Evolutionary conservation across 306 rosid species (phyloP).

Genomic region (Quercus ilex): DNA sequence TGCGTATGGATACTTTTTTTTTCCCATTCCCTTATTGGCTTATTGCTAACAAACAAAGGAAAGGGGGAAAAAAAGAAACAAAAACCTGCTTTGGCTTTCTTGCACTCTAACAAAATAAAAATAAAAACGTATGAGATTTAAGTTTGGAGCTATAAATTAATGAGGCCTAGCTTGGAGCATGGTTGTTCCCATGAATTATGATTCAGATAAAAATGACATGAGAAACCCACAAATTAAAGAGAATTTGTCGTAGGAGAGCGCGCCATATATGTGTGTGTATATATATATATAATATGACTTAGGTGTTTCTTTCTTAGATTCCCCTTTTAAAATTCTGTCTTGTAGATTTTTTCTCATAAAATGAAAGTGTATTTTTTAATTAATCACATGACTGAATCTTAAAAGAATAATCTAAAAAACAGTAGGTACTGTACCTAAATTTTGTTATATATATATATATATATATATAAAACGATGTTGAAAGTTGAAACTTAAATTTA

Average conservation of each 20-base stretch:
- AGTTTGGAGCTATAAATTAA: background rate
- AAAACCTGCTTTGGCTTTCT: background rate
- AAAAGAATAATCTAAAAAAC: fast-evolving
- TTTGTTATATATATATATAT: too few species aligned
- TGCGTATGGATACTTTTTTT: too few species aligned
- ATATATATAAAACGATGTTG: too few species aligned
- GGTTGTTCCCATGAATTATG: background rate
- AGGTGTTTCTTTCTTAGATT: too few species aligned
- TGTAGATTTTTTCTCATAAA: too few species aligned
- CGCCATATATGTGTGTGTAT: background rate
- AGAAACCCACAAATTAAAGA: background rate
- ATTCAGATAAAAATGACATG: background rate
- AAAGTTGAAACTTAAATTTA: too few species aligned
- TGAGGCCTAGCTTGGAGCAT: background rate
- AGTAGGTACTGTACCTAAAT: too few species aligned
- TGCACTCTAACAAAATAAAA: background rate
- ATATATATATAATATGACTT: too few species aligned
- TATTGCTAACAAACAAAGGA: background rate
- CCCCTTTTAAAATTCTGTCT: too few species aligned
- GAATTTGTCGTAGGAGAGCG: conserved; percentile 1
- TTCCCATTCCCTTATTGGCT: too few species aligned
- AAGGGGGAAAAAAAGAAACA: background rate
- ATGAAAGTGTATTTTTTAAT: too few species aligned
- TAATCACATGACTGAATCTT: too few species aligned
- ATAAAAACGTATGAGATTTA: background rate